Evolutionary conservation across 768 basidiomycete species (phyloP), one percentile per base, ranked within the genome.

Genomic region (Termitomyces sp.): DNA sequence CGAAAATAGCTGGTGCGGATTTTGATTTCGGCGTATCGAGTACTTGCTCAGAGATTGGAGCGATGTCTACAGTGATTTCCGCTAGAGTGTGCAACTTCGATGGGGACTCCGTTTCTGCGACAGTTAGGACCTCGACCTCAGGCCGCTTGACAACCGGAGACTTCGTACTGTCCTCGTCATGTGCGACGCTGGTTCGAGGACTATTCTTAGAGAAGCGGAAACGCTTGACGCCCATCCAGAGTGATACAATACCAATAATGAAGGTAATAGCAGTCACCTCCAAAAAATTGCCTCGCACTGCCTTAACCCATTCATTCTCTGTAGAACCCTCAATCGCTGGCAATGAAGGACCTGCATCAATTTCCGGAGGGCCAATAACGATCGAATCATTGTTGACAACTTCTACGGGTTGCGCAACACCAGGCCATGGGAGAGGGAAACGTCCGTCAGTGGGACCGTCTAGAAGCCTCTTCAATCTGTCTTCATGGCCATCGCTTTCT

Each of bases 381-480:
- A 44, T 11, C 11, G 55, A 46, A 0, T 61, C 58, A 28, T 61
- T 60, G 3, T 40, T 39, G 21, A 32, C 25, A 42, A 49, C 44
- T 51, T 58, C 57, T 27, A 48, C 34, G 23, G 35, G 52, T 21
- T 63, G 62, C 28, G 57, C 57, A n/a, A 42, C 53, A 21, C 48
- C 60, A 1, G 54, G 25, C 55, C 48, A 54, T 2, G 59, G 55
- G 14, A 58, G 44, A 19, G 61, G 58, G 23, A 57, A 57, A 25
- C 58, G 55, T 42, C 58, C 56, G n/a, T 57, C 61, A 7, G 79
- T 79, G 0, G 81, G 81, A 3, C 81, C 84, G 54, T 88, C 86
- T 2, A 89, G 72, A 21, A 89, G 75, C 59, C 84, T 75, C 64
- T 69, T 74, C 65, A 76, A 67, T 12, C 78, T 66, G 41, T 72